Evolutionary conservation across 2,329 filamentous ascomycete species (phyloP).

Genomic region (Pyrenochaeta sp.): DNA sequence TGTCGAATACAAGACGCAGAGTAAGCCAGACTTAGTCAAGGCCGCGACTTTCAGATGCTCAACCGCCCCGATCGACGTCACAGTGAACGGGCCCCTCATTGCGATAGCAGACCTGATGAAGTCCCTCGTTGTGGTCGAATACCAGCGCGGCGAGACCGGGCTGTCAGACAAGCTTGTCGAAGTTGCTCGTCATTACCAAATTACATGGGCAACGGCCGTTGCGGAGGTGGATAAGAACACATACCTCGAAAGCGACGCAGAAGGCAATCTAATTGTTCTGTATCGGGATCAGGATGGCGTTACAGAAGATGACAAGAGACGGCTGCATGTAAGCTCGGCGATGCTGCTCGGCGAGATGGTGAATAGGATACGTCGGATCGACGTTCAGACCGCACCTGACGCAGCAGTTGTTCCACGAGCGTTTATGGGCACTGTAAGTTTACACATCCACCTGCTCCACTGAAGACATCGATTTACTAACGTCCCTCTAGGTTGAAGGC

Average conservation of each 20-base stretch:
- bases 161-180: constrained; percentile 73
- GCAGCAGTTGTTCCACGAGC: constrained; percentile 80
- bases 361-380: constrained; percentile 81
- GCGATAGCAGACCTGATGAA: constrained; percentile 95
- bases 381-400: constrained; percentile 69
- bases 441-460: too few relatives aligned
- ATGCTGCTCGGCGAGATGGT: constrained; percentile 92
- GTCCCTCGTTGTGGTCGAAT: constrained; percentile 81
- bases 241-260: constrained; percentile 84
- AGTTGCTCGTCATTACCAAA: constrained; percentile 80
- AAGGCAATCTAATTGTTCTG: constrained; percentile 88
- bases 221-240: constrained; percentile 74
- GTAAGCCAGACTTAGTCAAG: constrained; percentile 69
- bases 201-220: constrained; percentile 82
- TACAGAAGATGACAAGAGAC: constrained; percentile 74
- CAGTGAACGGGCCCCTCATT: constrained; percentile 76
- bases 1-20: constrained; percentile 62
- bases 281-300: constrained; percentile 75
- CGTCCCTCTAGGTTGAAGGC: constrained; percentile 74
- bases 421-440: constrained; percentile 84
- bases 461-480: constrained; percentile 16
- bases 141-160: constrained; percentile 65
- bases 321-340: constrained; percentile 79
- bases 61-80: constrained; percentile 83
- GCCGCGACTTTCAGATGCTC: constrained; percentile 80